Evolutionary conservation across 768 basidiomycete genomes (phyloP).

Genomic region (Lactarius hatsudake): DNA sequence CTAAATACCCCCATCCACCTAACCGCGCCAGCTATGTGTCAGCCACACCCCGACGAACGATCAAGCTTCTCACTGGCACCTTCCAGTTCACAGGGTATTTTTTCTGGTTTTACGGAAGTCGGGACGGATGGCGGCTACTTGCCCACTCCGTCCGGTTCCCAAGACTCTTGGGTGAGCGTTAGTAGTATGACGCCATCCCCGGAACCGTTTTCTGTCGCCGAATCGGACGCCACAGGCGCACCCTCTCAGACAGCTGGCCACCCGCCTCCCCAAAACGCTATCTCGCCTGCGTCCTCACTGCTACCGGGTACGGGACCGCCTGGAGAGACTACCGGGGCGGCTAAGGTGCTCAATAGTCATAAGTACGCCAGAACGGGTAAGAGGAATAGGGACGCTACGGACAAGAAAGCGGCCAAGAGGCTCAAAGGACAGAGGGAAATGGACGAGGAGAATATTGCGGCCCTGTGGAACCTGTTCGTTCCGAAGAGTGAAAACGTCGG

Average conservation of each 20-base stretch:
- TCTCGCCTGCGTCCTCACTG: background rate
- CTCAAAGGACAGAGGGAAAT: slow-evolving; percentile 4
- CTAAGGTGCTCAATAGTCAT: background rate
- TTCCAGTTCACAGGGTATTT: background rate
- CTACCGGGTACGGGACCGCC: background rate
- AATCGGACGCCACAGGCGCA: background rate
- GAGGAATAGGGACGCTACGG: background rate
- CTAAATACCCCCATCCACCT: background rate
- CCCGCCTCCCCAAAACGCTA: background rate
- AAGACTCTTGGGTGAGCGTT: background rate
- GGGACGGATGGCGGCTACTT: background rate
- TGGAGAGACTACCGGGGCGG: background rate
- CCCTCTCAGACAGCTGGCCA: background rate
- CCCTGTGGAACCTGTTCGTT: slow-evolving; percentile 13
- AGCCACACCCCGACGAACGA: background rate
- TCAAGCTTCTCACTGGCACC: background rate
- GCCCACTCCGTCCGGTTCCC: background rate
- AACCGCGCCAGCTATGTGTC: background rate
- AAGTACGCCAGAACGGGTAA: background rate
- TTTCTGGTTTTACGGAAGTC: background rate
- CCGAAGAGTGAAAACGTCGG: background rate
- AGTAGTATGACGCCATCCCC: background rate
- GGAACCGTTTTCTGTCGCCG: background rate
- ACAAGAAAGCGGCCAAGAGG: slow-evolving; percentile 8
- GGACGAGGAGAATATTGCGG: slow-evolving; percentile 7